These are phyloP conservation scores for Pinus albicaulis DNA, from an alignment of 75 land plant genomes.

Conservation along the genomic window DNA sequence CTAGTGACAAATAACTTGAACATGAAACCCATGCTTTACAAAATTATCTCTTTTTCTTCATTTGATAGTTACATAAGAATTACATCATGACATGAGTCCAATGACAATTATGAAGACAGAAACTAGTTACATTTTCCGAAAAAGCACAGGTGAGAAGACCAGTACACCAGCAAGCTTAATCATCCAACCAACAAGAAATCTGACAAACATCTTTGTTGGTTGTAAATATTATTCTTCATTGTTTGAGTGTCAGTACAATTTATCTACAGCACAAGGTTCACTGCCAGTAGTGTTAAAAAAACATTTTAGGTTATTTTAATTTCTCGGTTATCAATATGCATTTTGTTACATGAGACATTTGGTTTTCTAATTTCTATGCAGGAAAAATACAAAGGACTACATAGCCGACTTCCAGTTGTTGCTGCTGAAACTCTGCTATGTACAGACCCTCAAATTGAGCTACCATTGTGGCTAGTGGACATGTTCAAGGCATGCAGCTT, in stretches of 20 bases:
- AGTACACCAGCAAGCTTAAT: no score
- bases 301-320: background rate
- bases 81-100: no score
- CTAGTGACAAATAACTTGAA: no score
- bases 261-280: constrained; percentile 46
- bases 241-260: background rate
- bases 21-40: no score
- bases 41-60: no score
- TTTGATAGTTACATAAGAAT: no score
- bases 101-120: no score
- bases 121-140: no score
- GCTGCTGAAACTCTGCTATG: constrained; percentile 89
- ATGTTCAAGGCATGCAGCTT: constrained; percentile 74
- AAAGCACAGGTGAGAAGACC: no score
- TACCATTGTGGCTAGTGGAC: constrained; percentile 91
- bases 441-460: constrained; percentile 78
- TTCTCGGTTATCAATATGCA: background rate
- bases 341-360: background rate
- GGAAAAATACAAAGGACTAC: constrained; percentile 65
- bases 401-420: constrained; percentile 71
- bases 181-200: no score
- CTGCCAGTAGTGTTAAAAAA: constrained; percentile 34
- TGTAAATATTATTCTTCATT: background rate
- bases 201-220: background rate
- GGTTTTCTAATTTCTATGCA: constrained; percentile 19